Base-by-base conservation (phyloP, 257 asterid genomes). In the Capsicum pubescens region DNA sequence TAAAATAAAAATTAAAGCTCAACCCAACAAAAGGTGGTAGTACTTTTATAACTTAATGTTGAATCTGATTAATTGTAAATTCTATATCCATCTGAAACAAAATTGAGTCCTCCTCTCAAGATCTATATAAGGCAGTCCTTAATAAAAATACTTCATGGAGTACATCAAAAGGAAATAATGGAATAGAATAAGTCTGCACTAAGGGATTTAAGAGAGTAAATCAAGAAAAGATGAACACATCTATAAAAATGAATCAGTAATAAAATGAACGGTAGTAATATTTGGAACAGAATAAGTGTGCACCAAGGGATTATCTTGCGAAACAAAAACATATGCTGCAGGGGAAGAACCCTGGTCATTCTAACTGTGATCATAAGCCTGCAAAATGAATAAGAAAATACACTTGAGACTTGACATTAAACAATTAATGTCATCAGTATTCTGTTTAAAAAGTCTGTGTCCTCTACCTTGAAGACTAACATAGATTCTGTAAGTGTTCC, bases 341-440 rank as follows among this genome's bases (percentile, higher is more conserved):
- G 58, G 14, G 58, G 19, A 71, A 46, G 80, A 19, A 71, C 54
- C 58, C 39, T 46, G 10, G 39, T 26, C 79, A 46, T 46, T 46
- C 58, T 16, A 46, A 71, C 36, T 71, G 58, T 44, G 79, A 71
- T 71, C 79, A 71, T 12, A 71, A 44, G 57, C 16, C 58, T n/a
- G 3, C 58, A 71, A 46, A 67, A 71, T 7, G 10, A 71, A 46
- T 71, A 39, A 44, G 79, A 71, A 44, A 71, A 46, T 71, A 71
- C 48, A 71, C 39, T n/a, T 17, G n/a, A 17, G 79, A 71, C 79
- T 70, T 71, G 79, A 26, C 32, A 26, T 26, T 26, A 26, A 48
- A 71, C 39, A 71, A 46, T 52, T 46, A 71, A 71, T 71, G 50
- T 71, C 79, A 71, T 71, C 58, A 46, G 35, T 71, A 46, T 71